These are phyloP conservation scores for Trichoderma sp. DNA, from an alignment of 2,329 filamentous ascomycete genomes.

Conservation along the genomic window DNA sequence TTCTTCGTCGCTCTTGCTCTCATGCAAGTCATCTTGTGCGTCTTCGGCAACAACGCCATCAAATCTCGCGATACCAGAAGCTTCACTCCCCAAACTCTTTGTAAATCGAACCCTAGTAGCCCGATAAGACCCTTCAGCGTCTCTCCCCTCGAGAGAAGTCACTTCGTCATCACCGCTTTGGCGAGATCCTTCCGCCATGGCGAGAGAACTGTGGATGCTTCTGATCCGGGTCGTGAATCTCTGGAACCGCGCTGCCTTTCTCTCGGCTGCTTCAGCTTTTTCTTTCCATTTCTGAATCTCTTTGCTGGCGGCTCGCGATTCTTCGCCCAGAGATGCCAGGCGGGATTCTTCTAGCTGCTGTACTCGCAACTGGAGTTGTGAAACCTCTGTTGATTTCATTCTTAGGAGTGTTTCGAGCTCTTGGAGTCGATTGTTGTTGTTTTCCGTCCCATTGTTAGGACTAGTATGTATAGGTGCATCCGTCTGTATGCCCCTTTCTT, in stretches of 20 bases:
- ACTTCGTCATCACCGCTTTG: background rate
- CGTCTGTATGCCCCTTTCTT: background rate
- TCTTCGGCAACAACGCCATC: background rate
- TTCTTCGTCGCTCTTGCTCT: background rate
- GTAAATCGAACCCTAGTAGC: conserved; percentile 13
- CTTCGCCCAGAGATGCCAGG: conserved; percentile 41
- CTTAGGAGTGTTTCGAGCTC: conserved; percentile 51
- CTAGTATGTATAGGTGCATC: no score
- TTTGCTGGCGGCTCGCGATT: conserved; percentile 43
- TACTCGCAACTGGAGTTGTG: conserved; percentile 48
- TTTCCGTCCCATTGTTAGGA: background rate
- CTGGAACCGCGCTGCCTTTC: conserved; percentile 50
- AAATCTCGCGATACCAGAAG: no score
- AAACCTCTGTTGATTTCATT: conserved; percentile 47
- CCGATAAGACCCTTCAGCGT: background rate
- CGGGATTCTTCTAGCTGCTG: conserved; percentile 45
- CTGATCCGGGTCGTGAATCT: conserved; percentile 41
- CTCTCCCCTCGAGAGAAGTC: background rate
- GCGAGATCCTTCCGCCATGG: background rate
- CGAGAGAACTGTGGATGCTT: conserved; percentile 31
- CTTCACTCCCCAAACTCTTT: background rate
- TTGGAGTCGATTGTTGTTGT: conserved; percentile 51
- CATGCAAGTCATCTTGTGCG: background rate
- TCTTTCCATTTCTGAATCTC: conserved; percentile 51
- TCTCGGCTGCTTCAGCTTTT: conserved; percentile 58